Percentiles rank a stretch among this genome's conserved stretches.
phyloP scores from a whole-genome alignment of 176 grass and related monocot genomes.

The Coix lacrymajobi region DNA sequence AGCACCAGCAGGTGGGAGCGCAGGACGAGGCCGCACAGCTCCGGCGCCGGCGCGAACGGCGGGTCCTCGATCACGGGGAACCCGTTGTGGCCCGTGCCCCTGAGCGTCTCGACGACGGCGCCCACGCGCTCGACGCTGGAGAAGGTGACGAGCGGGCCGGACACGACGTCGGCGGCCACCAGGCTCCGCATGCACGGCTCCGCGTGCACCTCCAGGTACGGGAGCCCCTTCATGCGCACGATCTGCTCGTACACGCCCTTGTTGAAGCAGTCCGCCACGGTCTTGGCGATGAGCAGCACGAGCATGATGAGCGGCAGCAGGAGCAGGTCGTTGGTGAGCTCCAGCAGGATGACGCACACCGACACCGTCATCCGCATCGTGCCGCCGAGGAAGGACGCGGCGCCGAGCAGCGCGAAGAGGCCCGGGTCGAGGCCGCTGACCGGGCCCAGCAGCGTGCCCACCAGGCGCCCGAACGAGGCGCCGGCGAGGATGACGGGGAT shows the following conservation, averaged over 20 bases:
- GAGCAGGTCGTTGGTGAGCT: conserved; percentile 61
- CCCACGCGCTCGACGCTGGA: conserved; percentile 49
- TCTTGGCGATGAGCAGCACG: conserved; percentile 61
- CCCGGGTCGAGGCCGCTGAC: conserved; percentile 38
- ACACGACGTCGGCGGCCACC: conserved; percentile 42
- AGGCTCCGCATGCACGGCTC: conserved; percentile 61
- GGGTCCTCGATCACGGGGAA: conserved; percentile 59
- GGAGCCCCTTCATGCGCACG: conserved; percentile 64
- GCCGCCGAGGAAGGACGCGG: conserved; percentile 56
- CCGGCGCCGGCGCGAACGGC: conserved; percentile 42
- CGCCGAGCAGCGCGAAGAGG: conserved; percentile 49
- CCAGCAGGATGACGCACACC: conserved; percentile 72
- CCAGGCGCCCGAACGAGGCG: conserved; percentile 42
- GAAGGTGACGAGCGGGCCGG: conserved; percentile 47
- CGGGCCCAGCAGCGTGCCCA: conserved; percentile 27
- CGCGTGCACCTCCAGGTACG: conserved; percentile 49
- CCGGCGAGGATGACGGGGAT: conserved; percentile 55
- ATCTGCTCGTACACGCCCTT: conserved; percentile 71
- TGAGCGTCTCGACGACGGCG: conserved; percentile 34
- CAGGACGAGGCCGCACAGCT: conserved; percentile 61
- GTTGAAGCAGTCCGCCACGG: conserved; percentile 73
- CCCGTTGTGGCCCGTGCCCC: conserved; percentile 50
- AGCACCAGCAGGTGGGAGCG: conserved; percentile 62
- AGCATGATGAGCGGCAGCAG: conserved; percentile 78
- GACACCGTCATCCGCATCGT: conserved; percentile 83